phyloP scores from a whole-genome alignment of 1,284 basidiomycete genomes.

The Microbotryomycetes sp. region DNA sequence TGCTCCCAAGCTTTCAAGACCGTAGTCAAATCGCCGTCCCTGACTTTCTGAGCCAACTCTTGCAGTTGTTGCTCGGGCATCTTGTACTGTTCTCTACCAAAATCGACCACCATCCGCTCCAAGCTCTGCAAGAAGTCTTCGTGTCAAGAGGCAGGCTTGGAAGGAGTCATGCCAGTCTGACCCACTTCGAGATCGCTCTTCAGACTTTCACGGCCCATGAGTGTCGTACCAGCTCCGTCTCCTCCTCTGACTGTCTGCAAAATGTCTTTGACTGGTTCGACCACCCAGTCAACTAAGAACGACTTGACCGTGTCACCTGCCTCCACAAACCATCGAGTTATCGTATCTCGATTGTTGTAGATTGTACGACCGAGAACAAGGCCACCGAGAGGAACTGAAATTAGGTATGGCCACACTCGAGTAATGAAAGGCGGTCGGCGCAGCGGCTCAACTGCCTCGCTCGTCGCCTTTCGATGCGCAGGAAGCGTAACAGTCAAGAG shows the following conservation, averaged over 20 bases:
- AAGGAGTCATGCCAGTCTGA: slow-evolving; percentile 14
- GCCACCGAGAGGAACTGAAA: slow-evolving; percentile 24
- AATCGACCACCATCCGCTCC: slow-evolving; percentile 82
- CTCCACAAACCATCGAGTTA: slow-evolving; percentile 53
- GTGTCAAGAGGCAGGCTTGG: slow-evolving; percentile 39
- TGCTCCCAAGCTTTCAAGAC: slow-evolving; percentile 85
- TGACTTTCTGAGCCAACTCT: slow-evolving; percentile 58
- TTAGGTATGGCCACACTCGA: slow-evolving; percentile 33
- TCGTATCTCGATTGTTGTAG: slow-evolving; percentile 29
- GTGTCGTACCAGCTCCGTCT: slow-evolving; percentile 56
- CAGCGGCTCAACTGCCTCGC: neutral
- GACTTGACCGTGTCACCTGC: slow-evolving; percentile 61
- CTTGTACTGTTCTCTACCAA: slow-evolving; percentile 70
- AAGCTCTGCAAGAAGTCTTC: slow-evolving; percentile 54
- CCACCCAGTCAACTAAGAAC: slow-evolving; percentile 77
- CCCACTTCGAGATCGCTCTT: slow-evolving; percentile 67
- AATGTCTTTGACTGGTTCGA: slow-evolving; percentile 77
- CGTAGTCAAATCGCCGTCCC: slow-evolving; percentile 75
- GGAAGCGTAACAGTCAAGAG: slow-evolving; percentile 23
- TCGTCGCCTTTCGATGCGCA: slow-evolving; percentile 4
- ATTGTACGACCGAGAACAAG: slow-evolving; percentile 9
- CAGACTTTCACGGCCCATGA: slow-evolving; percentile 69
- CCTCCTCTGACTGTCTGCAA: slow-evolving; percentile 74
- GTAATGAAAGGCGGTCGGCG: slow-evolving; percentile 15
- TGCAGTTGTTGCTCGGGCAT: slow-evolving; percentile 58